Conservation (phyloP, 169 alveolate genomes). For the Cytauxzoon felis region DNA sequence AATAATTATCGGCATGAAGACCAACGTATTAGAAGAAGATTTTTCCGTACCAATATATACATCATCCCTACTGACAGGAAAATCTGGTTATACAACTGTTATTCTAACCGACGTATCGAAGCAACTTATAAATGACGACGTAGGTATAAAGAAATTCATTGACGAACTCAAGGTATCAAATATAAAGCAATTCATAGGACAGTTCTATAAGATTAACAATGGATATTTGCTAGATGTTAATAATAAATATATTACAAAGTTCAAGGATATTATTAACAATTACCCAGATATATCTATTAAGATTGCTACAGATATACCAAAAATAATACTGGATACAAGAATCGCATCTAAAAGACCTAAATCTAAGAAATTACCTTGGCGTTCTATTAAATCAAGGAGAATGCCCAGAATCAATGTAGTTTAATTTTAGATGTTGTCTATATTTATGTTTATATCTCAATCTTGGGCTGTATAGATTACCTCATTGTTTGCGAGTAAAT, state of each 20-base stretch:
- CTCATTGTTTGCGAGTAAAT: too few relatives aligned
- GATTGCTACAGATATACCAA: constrained; percentile 11
- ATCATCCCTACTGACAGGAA: constrained; percentile 23
- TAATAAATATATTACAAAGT: neutral
- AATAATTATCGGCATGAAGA: constrained; percentile 4
- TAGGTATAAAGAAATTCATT: constrained; percentile 11
- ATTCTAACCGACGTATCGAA: constrained; percentile 22
- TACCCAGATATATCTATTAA: constrained; percentile 26
- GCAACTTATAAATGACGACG: neutral
- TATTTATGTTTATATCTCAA: too few relatives aligned
- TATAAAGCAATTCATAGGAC: constrained; percentile 5
- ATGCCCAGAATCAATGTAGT: constrained; percentile 13
- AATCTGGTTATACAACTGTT: constrained; percentile 44
- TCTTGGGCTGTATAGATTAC: too few relatives aligned
- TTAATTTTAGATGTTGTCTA: too few relatives aligned
- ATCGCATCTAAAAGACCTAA: neutral
- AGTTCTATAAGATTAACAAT: constrained; percentile 7
- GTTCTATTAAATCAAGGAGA: constrained; percentile 14
- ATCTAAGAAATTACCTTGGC: constrained; percentile 28
- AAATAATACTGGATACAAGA: constrained; percentile 9
- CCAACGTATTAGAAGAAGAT: neutral
- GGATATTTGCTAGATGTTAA: constrained; percentile 46
- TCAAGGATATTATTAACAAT: constrained; percentile 4
- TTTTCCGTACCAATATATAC: neutral
- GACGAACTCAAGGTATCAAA: neutral